These are phyloP conservation scores for Talaromyces sp. DNA, from an alignment of 2,329 filamentous ascomycete genomes.

Conservation along the genomic window DNA sequence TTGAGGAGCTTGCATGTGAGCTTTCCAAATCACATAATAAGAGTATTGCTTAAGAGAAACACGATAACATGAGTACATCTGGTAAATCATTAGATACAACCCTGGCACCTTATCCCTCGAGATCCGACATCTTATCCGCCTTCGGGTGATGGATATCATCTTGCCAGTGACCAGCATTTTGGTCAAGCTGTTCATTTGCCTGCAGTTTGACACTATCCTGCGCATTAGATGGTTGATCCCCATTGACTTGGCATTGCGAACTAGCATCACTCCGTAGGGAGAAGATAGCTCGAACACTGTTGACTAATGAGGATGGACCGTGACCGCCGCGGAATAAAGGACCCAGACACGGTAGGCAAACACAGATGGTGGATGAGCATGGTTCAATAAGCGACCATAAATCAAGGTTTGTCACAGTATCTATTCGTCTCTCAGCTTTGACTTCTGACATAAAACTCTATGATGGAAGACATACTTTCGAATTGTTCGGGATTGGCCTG, in stretches of 20 bases:
- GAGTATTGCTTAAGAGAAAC: not conserved
- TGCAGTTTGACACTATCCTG: not conserved
- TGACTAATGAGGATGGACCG: not conserved
- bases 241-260: not conserved
- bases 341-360: constrained; percentile 6
- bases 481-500: not conserved
- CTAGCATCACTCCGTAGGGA: not conserved
- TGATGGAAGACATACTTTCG: not conserved
- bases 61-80: not conserved
- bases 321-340: not conserved
- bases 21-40: not conserved
- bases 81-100: not conserved
- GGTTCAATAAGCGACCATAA: constrained; percentile 10
- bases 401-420: constrained; percentile 4
- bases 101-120: not conserved
- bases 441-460: not conserved
- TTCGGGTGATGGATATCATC: not conserved
- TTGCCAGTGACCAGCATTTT: not conserved
- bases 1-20: not conserved
- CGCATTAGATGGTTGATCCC: not conserved
- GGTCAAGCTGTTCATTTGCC: not conserved
- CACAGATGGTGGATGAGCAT: constrained; percentile 2
- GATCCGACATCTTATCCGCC: not conserved
- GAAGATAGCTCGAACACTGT: constrained; percentile 2
- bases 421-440: not conserved